Evolutionary conservation across 2,329 filamentous ascomycete genomes (phyloP), one percentile per base, ranked within the genome.

Genomic region (Trichoderma koningii): DNA sequence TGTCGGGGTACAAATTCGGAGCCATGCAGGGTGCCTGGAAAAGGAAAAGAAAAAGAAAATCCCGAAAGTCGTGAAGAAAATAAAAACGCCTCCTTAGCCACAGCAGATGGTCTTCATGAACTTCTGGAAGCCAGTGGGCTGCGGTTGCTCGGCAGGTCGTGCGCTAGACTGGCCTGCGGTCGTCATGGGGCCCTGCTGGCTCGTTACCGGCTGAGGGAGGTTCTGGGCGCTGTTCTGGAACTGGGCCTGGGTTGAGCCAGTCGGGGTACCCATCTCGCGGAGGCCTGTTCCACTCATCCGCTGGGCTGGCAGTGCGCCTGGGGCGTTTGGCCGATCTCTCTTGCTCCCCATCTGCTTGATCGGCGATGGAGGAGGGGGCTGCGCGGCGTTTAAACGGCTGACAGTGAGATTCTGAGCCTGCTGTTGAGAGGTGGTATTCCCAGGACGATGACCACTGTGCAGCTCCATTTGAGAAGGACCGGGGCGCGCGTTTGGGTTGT

Each of bases 201-300:
- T 85, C 74, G 85, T 84, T 69, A 84, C 82, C 73, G 85, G 87
- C 72, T 86, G 87, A 56, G 90, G 86, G 70, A 96, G 85, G 77
- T 97, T 95, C 77, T 92, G 91, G 74, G 90, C 91, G 81, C 92
- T 97, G 84, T 92, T 94, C 82, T 96, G 93, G 84, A 97, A 97
- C 76, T 97, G 94, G 70, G 94, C 94, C 79, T 96, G 92, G 69
- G 92, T 97, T 75, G 92, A 97, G 73, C 90, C 92, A 75, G 93
- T 89, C 71, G 93, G 91, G 69, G 93, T 94, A 74, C 87, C 87
- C 77, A 90, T 87, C 77, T 96, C 91, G 77, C 88, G 85, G 73
- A 88, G 84, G 76, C 85, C 87, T 80, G 83, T 84, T 81, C 85
- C 88, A 84, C 88, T 93, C 79, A 86, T 87, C 81, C 92, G 87